phyloP scores from a whole-genome alignment of 78 protist species.

The Polysphondylium violaceum region DNA sequence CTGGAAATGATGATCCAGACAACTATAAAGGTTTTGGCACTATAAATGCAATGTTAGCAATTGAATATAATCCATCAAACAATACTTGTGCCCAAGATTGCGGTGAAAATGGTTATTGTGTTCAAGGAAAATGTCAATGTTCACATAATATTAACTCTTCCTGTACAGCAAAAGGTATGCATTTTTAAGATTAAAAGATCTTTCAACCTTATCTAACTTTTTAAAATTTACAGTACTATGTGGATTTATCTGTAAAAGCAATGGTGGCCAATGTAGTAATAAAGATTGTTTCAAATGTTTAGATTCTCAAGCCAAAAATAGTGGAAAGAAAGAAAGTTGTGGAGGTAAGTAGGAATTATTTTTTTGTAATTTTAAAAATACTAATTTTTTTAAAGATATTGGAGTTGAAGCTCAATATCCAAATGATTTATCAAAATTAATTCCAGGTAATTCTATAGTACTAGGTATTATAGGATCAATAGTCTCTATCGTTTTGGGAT shows the following conservation, averaged over 20 bases:
- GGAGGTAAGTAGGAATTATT: background rate
- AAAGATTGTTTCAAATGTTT: constrained; percentile 48
- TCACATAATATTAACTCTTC: background rate
- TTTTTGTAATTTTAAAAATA: background rate
- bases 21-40: constrained; percentile 64
- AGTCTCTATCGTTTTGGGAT: background rate
- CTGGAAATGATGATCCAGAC: background rate
- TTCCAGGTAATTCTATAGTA: background rate
- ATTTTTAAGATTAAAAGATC: background rate
- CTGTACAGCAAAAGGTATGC: background rate
- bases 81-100: background rate
- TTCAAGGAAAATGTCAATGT: constrained; percentile 6
- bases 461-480: background rate
- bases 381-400: too few relatives aligned
- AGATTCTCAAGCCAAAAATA: background rate
- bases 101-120: background rate
- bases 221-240: constrained; percentile 10
- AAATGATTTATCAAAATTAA: too few relatives aligned
- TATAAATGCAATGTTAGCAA: constrained; percentile 13
- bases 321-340: background rate
- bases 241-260: constrained; percentile 29
- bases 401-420: too few relatives aligned
- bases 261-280: constrained; percentile 55
- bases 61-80: constrained; percentile 7
- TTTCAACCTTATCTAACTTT: background rate